phyloP scores from a whole-genome alignment of 768 basidiomycete genomes.

The Wakefieldia striispora region DNA sequence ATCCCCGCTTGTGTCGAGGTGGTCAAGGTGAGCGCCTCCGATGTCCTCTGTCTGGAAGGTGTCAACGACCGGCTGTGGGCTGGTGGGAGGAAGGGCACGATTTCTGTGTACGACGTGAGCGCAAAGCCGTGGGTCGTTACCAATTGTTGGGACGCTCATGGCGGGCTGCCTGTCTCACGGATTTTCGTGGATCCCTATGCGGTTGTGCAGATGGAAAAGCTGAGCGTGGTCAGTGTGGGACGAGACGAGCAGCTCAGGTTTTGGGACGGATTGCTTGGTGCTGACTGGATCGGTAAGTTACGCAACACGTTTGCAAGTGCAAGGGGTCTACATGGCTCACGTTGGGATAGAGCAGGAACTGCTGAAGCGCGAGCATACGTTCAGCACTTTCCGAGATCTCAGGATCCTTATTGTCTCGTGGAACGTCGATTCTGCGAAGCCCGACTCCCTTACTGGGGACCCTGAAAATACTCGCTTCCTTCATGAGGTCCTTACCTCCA shows the following conservation, averaged over 20 bases:
- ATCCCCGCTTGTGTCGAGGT: conserved; percentile 69
- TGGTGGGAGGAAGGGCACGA: conserved; percentile 78
- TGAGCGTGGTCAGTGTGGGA: conserved; percentile 75
- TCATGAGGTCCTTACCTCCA: conserved; percentile 68
- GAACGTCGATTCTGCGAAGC: conserved; percentile 90
- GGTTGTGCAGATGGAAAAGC: conserved; percentile 61
- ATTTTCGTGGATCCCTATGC: conserved; percentile 72
- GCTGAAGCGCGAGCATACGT: conserved; percentile 68
- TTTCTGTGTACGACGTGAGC: conserved; percentile 76
- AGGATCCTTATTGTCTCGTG: conserved; percentile 82
- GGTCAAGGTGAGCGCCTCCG: conserved; percentile 75
- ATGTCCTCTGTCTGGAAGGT: conserved; percentile 81
- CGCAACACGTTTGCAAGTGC: neutral
- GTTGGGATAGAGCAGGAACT: conserved; percentile 64
- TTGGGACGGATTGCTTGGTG: conserved; percentile 88
- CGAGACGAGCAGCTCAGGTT: conserved; percentile 69
- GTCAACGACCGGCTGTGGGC: conserved; percentile 86
- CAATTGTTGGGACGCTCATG: conserved; percentile 86
- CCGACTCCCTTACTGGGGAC: conserved; percentile 66
- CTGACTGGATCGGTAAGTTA: conserved; percentile 82
- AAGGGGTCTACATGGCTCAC: neutral
- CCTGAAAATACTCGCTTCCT: conserved; percentile 77
- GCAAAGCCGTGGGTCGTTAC: conserved; percentile 80
- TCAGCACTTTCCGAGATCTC: conserved; percentile 76
- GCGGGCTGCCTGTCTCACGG: conserved; percentile 57